Conservation (phyloP, 148 eudicot species). For the Hydrangea macrophylla region DNA sequence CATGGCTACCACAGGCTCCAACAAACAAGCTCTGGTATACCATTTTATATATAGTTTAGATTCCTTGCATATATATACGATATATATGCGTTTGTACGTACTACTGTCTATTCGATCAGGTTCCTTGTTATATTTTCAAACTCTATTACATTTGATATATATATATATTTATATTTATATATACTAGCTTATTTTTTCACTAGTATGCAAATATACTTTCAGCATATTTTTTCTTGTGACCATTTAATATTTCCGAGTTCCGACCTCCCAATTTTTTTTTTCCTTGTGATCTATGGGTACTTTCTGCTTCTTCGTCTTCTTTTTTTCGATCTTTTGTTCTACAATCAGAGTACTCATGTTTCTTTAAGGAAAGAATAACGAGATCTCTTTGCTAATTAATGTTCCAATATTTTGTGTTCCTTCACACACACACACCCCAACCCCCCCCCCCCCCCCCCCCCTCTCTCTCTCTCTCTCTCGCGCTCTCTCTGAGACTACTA, state of each 20-base stretch:
- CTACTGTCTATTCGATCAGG: too few species aligned
- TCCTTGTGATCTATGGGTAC: too few species aligned
- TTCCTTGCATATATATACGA: neutral
- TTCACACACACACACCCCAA: too few species aligned
- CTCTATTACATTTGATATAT: neutral
- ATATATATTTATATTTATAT: neutral
- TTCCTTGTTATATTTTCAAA: neutral
- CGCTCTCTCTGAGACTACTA: too few species aligned
- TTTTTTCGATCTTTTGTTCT: neutral
- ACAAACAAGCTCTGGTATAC: constrained; percentile 31
- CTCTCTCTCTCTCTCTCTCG: too few species aligned
- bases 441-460: too few species aligned
- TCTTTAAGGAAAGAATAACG: neutral
- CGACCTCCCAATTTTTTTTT: neutral
- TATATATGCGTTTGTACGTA: too few species aligned
- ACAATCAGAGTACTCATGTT: neutral
- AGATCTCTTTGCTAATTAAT: too few species aligned
- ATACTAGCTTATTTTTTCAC: neutral
- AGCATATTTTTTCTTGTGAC: neutral
- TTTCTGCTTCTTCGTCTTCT: too few species aligned
- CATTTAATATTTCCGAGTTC: neutral
- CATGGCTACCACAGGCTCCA: constrained; percentile 51
- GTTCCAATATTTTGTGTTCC: too few species aligned
- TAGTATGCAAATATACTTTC: constrained; percentile 16
- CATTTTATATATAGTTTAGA: neutral